Percentiles rank a stretch among this genome's conserved stretches.
phyloP scores from a whole-genome alignment of 106 monocot genomes.

The Dioscorea zingiberensis region DNA sequence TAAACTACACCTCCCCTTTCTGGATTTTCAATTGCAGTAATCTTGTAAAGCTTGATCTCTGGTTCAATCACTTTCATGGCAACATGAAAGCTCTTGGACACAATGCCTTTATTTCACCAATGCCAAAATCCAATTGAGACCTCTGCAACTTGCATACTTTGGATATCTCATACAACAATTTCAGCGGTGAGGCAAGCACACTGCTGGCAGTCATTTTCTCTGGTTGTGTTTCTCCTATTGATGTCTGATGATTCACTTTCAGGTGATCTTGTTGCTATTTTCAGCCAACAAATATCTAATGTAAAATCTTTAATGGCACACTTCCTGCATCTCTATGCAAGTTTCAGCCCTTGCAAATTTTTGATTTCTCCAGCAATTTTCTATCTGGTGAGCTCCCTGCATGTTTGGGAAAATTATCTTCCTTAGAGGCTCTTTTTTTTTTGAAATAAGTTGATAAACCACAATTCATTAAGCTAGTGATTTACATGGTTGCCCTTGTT shows the following conservation, averaged over 20 bases:
- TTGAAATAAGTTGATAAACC: too few species aligned
- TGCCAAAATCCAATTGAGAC: neutral
- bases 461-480: too few species aligned
- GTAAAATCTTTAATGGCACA: constrained; percentile 1
- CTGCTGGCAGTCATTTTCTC: neutral
- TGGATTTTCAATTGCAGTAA: neutral
- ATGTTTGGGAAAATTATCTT: neutral
- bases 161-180: neutral
- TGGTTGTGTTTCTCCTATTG: neutral
- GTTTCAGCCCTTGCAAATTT: neutral
- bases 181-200: neutral
- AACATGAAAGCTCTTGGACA: neutral
- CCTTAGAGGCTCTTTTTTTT: neutral
- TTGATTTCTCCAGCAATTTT: constrained; percentile 6
- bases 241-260: constrained; percentile 13
- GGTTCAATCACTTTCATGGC: neutral
- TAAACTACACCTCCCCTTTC: neutral
- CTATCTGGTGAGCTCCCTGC: constrained; percentile 4
- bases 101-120: neutral
- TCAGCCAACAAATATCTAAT: neutral
- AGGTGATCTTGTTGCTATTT: neutral
- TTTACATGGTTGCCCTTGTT: too few species aligned
- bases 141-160: neutral
- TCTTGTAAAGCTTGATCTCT: neutral
- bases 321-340: constrained; percentile 5